These are phyloP conservation scores for Stemphylium vesicarium DNA, from an alignment of 2,329 filamentous ascomycete genomes.

Conservation along the genomic window DNA sequence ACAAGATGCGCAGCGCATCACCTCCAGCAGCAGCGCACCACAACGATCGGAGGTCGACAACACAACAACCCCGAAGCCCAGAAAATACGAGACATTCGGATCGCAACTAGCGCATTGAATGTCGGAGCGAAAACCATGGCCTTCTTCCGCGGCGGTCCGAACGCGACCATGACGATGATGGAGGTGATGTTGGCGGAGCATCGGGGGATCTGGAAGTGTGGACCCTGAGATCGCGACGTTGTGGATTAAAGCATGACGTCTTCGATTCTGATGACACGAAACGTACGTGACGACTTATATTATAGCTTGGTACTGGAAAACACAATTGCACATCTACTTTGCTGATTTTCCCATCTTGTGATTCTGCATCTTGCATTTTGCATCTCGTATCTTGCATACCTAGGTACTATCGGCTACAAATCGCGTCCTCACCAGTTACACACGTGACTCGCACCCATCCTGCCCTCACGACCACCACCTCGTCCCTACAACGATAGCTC, in stretches of 20 bases:
- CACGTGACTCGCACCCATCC: neutral
- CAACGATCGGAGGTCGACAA: no score
- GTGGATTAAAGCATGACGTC: constrained; percentile 11
- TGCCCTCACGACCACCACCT: neutral
- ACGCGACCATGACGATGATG: constrained; percentile 4
- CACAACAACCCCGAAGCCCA: no score
- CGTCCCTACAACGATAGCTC: neutral
- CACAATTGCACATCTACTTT: neutral
- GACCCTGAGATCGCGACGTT: constrained; percentile 11
- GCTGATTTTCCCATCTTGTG: neutral
- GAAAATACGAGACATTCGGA: no score
- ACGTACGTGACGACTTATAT: neutral
- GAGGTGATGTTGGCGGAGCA: constrained; percentile 6
- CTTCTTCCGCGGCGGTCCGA: no score
- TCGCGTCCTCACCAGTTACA: neutral
- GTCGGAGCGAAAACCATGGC: no score
- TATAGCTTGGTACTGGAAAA: neutral
- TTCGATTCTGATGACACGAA: neutral
- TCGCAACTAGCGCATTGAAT: no score
- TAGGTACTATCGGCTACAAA: neutral
- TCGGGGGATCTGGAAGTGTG: constrained; percentile 11
- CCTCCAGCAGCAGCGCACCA: no score
- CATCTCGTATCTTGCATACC: no score
- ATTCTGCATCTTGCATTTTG: no score
- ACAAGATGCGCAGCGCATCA: no score